Percentiles rank a stretch among this genome's conserved stretches.
phyloP scores from a whole-genome alignment of 2,329 filamentous ascomycete genomes.

The Xylaria sp. region DNA sequence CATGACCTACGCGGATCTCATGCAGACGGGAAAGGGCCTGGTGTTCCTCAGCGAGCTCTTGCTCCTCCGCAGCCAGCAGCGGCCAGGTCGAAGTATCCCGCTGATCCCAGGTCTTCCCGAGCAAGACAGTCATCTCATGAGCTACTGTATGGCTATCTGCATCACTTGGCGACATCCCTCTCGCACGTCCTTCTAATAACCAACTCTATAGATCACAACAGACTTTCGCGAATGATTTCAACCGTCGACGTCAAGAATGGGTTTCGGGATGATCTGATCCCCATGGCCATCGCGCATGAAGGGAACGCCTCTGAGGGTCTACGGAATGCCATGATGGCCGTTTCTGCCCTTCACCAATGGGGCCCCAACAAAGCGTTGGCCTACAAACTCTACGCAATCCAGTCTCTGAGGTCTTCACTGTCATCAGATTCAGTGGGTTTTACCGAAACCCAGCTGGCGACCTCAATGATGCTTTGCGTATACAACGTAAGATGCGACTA shows the following conservation, averaged over 20 bases:
- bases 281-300: slow-evolving; percentile 38
- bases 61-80: slow-evolving; percentile 25
- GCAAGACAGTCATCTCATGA: slow-evolving; percentile 29
- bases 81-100: slow-evolving; percentile 28
- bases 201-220: slow-evolving; percentile 33
- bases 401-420: slow-evolving; percentile 37
- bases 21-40: slow-evolving; percentile 30
- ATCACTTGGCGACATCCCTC: neutral
- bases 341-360: slow-evolving; percentile 40
- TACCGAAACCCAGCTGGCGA: slow-evolving; percentile 39
- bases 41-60: slow-evolving; percentile 24
- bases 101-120: slow-evolving; percentile 29
- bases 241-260: slow-evolving; percentile 43
- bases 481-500: slow-evolving; percentile 38
- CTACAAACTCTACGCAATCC: slow-evolving; percentile 40
- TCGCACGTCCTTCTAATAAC: slow-evolving; percentile 9
- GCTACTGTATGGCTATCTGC: slow-evolving; percentile 28
- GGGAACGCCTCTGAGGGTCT: slow-evolving; percentile 36
- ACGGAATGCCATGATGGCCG: slow-evolving; percentile 40
- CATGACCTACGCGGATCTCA: slow-evolving; percentile 36
- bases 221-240: slow-evolving; percentile 42
- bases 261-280: slow-evolving; percentile 41
- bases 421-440: slow-evolving; percentile 27
- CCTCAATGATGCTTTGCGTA: slow-evolving; percentile 48
- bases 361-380: slow-evolving; percentile 37